A percentile compares a stretch with the other conserved stretches of the same genome.
phyloP scores from a whole-genome alignment of 129 eudicot species.

The Ambrosia trifida region DNA sequence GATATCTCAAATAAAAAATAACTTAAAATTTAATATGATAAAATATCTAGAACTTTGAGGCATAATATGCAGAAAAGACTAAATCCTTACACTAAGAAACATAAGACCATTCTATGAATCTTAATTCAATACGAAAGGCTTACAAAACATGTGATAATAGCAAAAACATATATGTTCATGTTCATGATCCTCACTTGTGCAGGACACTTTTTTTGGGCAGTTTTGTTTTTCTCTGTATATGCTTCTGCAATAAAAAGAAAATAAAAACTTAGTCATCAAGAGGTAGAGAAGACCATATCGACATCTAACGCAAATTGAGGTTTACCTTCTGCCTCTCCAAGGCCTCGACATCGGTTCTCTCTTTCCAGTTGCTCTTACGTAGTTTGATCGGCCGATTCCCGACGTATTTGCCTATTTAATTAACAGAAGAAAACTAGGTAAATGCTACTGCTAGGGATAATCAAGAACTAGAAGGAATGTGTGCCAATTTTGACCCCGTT shows the following conservation, averaged over 20 bases:
- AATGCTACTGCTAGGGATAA: not conserved
- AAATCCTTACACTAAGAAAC: constrained; percentile 19
- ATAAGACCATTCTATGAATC: not conserved
- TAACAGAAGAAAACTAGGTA: not conserved
- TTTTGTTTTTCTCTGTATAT: constrained; percentile 66
- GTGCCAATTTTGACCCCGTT: not conserved
- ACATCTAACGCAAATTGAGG: not conserved
- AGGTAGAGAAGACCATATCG: not conserved
- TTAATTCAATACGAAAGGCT: constrained; percentile 17
- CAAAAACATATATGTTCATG: constrained; percentile 7
- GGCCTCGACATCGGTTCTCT: constrained; percentile 87
- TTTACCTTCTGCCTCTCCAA: constrained; percentile 80
- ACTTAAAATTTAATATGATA: not conserved
- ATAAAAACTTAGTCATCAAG: not conserved
- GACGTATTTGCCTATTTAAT: constrained; percentile 74
- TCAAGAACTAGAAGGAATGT: not conserved
- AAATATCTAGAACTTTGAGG: not conserved
- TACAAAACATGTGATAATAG: not conserved
- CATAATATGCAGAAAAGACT: not conserved
- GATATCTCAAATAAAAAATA: not conserved
- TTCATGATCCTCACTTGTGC: constrained; percentile 65
- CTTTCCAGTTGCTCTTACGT: constrained; percentile 97
- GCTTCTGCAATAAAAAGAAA: constrained; percentile 52
- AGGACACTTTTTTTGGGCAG: constrained; percentile 73
- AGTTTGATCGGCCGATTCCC: constrained; percentile 96